A percentile compares a stretch with the other conserved stretches of the same genome.
phyloP scores from a whole-genome alignment of 2,329 filamentous ascomycete genomes.

The Harringtonia lauricola region DNA sequence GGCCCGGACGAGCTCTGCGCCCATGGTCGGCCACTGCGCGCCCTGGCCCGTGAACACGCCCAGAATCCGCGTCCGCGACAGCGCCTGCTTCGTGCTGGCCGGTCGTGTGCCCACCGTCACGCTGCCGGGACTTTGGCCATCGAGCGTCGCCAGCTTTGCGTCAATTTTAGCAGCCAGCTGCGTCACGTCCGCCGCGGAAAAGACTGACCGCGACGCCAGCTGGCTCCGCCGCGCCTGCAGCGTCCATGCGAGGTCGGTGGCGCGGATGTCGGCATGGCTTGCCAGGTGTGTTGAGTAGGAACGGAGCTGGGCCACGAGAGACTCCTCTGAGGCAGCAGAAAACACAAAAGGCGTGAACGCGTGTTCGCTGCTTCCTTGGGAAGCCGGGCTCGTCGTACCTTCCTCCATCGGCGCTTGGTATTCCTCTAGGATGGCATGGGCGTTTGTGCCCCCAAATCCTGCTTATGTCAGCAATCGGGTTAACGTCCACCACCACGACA shows the following conservation, averaged over 20 bases:
- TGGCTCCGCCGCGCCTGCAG: constrained; percentile 14
- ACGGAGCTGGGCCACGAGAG: too few relatives aligned
- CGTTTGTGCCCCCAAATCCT: constrained; percentile 45
- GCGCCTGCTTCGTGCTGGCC: too few relatives aligned
- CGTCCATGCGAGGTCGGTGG: constrained; percentile 18
- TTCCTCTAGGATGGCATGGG: constrained; percentile 35
- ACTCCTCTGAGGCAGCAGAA: too few relatives aligned
- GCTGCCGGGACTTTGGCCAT: too few relatives aligned
- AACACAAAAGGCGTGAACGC: neutral
- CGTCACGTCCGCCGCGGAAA: too few relatives aligned
- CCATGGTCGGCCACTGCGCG: constrained; percentile 12
- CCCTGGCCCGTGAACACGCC: constrained; percentile 15
- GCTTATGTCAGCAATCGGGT: neutral
- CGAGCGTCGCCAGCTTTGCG: too few relatives aligned
- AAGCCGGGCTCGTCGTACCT: neutral
- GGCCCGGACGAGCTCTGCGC: neutral
- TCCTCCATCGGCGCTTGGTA: too few relatives aligned
- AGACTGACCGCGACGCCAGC: too few relatives aligned
- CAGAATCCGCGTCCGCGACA: neutral
- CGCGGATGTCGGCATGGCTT: neutral
- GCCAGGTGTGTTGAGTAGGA: too few relatives aligned
- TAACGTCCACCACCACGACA: neutral
- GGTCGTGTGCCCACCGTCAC: too few relatives aligned
- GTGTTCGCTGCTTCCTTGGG: too few relatives aligned
- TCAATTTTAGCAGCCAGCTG: too few relatives aligned